These are phyloP conservation scores for Planoprotostelium fungivorum DNA, from an alignment of 78 protist species.

Conservation along the genomic window DNA sequence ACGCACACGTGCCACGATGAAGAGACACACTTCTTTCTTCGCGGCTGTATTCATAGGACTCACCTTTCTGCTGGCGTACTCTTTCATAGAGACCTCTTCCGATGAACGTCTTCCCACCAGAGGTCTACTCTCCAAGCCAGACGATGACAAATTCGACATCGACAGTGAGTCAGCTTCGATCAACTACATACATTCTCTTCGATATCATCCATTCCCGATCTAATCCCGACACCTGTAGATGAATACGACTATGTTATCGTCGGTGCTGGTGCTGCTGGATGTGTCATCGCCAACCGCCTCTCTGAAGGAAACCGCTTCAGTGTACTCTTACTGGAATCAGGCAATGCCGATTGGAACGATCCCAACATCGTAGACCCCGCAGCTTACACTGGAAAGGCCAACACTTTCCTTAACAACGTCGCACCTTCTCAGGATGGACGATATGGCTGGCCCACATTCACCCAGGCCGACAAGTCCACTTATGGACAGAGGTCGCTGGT, in stretches of 20 bases:
- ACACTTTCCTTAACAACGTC: background rate
- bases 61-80: too few species aligned
- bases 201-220: too few species aligned
- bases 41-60: too few species aligned
- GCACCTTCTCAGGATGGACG: background rate
- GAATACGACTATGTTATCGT: constrained; percentile 15
- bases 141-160: too few species aligned
- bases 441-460: background rate
- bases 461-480: background rate
- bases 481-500: background rate
- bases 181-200: too few species aligned
- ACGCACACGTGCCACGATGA: too few species aligned
- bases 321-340: constrained; percentile 8
- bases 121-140: too few species aligned
- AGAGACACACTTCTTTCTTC: too few species aligned
- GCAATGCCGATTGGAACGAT: background rate
- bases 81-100: too few species aligned
- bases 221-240: too few species aligned
- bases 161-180: too few species aligned
- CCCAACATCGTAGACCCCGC: background rate
- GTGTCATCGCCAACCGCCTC: constrained; percentile 20
- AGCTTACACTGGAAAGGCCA: background rate
- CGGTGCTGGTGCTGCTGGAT: constrained; percentile 34
- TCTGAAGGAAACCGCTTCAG: background rate
- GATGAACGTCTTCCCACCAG: too few species aligned